phyloP scores from a whole-genome alignment of 768 basidiomycete genomes.

The Leccinum ochraceum region DNA sequence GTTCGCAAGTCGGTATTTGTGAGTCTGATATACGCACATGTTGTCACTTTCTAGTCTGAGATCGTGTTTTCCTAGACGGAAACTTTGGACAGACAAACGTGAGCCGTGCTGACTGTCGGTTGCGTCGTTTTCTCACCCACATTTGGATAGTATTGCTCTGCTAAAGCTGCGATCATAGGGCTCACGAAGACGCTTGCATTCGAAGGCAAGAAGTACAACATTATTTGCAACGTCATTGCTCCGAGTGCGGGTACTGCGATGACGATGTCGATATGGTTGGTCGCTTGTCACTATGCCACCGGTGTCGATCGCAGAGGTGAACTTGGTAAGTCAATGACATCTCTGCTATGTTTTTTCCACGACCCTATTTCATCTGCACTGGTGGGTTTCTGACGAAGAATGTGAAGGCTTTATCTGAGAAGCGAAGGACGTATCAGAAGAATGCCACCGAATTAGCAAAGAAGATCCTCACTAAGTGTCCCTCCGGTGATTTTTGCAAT shows the following conservation, averaged over 20 bases:
- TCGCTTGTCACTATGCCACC: not conserved
- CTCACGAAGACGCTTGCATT: conserved; percentile 85
- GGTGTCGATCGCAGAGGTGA: too few relatives aligned
- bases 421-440: too few relatives aligned
- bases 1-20: conserved; percentile 93
- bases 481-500: too few relatives aligned
- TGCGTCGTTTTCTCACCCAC: not conserved
- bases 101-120: conserved; percentile 16
- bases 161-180: conserved; percentile 90
- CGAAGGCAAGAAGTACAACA: conserved; percentile 91
- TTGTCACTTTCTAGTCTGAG: conserved; percentile 1
- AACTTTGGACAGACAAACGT: conserved; percentile 96
- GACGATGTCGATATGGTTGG: conserved; percentile 77
- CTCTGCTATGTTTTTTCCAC: too few relatives aligned
- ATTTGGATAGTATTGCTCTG: conserved; percentile 72
- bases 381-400: too few relatives aligned
- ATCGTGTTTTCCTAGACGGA: conserved; percentile 55
- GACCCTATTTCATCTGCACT: too few relatives aligned
- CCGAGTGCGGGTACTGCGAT: conserved; percentile 92
- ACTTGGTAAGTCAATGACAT: too few relatives aligned
- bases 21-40: conserved; percentile 32
- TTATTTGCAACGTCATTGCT: conserved; percentile 85
- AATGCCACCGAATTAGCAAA: too few relatives aligned
- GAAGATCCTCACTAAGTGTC: too few relatives aligned
- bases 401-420: too few relatives aligned